Evolutionary conservation across 2,329 filamentous ascomycete genomes (phyloP), one percentile per base, ranked within the genome.

Genomic region (Xylariales sp.): DNA sequence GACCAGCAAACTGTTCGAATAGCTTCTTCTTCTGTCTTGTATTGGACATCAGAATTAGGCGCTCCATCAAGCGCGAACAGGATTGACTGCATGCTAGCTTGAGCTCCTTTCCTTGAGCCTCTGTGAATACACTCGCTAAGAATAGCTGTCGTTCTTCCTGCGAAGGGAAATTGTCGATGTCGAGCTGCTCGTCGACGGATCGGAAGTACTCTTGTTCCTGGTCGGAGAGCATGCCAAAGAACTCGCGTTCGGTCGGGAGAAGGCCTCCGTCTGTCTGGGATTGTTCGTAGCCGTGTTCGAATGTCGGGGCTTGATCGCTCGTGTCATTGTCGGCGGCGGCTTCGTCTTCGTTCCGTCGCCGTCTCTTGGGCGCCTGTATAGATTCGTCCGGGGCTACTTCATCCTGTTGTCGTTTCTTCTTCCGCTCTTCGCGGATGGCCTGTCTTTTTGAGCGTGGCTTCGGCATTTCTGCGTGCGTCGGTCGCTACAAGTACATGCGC

Each of bases 121-220:
- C 95, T 72, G 87, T 86, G 81, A 92, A 97, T 59, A 98, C 92
- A 79, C 91, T 97, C 69, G 91, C 89, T 54, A 98, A 80, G 75
- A 93, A 94, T 56, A 91, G 75, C 62, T 84, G 83, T 65, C 90
- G 87, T 73, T 94, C 91, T 73, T 97, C 93, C 60, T 88, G 79
- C 46, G 90, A 89, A 48, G 87, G 88, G 78, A 98, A 98, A 78
- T 95, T 89, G 81, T 98, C 96, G 73, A 93, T 81, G 79, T 97
- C 94, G 67, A 99, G 89, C 81, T 97, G 86, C 78, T 97, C 92
- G 82, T 97, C 94, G 62, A 94, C 94, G 55, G 90, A 89, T 72
- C 93, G 91, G 80, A 98, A 99, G 80, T 97, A 97, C 80, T 97
- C 94, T 78, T 97, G 93, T 83, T 99, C 96, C 72, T 97, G 89